Base-by-base conservation (phyloP, 306 rosid species). In the Cucurbita moschata region DNA sequence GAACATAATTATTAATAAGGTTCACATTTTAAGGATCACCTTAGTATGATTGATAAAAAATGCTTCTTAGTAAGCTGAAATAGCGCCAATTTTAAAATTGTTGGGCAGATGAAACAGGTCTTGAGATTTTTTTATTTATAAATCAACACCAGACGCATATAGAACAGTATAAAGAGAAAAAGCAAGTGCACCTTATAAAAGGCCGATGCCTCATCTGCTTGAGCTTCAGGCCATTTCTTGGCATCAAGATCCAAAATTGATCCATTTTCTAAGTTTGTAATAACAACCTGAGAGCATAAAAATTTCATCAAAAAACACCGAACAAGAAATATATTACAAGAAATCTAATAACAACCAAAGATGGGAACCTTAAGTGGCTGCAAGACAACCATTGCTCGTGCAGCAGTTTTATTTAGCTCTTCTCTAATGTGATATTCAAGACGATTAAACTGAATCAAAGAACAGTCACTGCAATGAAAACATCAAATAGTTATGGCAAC, bases 391-490 rank as follows among this genome's bases (percentile, higher is more conserved):
- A 95, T 86, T 62, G 90, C 49, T 5, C 99, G 96, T 57, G 92
- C 76, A 61, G 89, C 90, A 46, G 86, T 83, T 87, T 46, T 89
- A 79, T 95, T 91, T 57, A 95, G 86, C 71, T 95, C 99, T 85
- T 95, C 97, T 80, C 99, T 89, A 56, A 95, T 88, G 78, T 95
- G 96, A 79, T 87, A 81, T 84, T 91, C 99, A 7, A 95, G 92
- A 74, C 97, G 96, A 71, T 84, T 86, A 82, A 95, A 83, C 72
- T 88, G 88, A 80, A 95, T 89, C 84, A 87, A 80, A 72, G 96
- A 89, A 71, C 96, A 88, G 84, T 95, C 97, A 84, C 99, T 95
- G 87, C 56, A 77, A 67, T 74, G 80, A 73, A 77, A 57, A 60
- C 71, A 72, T 10, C 19, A 63, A 23, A 50, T 30, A 7, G 53